Conservation (phyloP, 2,329 filamentous ascomycete species). For the Aspergillus puulaauensis region DNA sequence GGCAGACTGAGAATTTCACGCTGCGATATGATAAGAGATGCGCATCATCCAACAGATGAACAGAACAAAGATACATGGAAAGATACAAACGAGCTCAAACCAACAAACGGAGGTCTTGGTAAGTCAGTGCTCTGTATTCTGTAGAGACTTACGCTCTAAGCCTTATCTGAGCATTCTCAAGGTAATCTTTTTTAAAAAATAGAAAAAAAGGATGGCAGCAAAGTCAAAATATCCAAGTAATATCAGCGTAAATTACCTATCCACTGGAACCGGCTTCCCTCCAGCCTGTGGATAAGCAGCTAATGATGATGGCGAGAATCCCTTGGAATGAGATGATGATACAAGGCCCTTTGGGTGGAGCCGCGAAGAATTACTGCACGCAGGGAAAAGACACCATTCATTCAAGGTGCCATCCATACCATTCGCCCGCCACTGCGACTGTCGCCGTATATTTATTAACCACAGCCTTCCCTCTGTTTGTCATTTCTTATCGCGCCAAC, state of each 20-base stretch:
- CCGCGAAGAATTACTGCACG: conserved; percentile 16
- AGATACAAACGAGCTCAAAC: background rate
- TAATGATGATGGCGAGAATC: conserved; percentile 38
- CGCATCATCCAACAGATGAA: background rate
- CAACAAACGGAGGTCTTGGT: too few relatives aligned
- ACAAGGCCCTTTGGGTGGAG: conserved; percentile 26
- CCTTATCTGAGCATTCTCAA: background rate
- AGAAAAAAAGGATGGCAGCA: background rate
- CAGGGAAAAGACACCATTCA: conserved; percentile 13
- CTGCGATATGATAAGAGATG: background rate
- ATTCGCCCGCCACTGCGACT: conserved; percentile 10
- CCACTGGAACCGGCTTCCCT: background rate
- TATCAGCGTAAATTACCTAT: conserved; percentile 3
- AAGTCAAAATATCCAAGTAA: background rate
- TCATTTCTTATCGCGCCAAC: conserved; percentile 1
- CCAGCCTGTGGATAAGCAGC: conserved; percentile 1
- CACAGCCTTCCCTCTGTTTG: background rate
- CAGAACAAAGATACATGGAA: background rate
- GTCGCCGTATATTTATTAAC: conserved; percentile 6
- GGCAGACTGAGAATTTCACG: background rate
- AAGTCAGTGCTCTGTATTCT: too few relatives aligned
- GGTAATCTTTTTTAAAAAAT: background rate
- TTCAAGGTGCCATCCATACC: background rate
- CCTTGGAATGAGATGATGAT: conserved; percentile 33
- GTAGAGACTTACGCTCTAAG: too few relatives aligned